Conservation (phyloP, 805 yeast genomes). For the Blastobotrys muscicola region DNA sequence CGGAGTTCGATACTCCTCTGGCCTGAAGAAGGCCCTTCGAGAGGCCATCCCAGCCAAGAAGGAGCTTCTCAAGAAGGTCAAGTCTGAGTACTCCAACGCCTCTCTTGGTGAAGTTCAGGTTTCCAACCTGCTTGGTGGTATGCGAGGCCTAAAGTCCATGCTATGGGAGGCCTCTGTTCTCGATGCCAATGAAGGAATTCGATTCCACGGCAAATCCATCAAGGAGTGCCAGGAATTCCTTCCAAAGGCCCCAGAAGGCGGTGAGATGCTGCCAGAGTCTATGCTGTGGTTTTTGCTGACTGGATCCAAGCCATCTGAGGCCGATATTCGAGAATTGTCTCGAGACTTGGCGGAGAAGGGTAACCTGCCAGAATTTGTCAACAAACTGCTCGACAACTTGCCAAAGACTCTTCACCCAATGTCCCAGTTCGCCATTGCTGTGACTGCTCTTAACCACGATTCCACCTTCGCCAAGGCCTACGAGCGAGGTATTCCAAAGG, state of each 20-base stretch:
- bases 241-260: slow-evolving; percentile 46
- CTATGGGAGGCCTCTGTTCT: slow-evolving; percentile 76
- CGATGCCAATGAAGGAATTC: slow-evolving; percentile 68
- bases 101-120: slow-evolving; percentile 39
- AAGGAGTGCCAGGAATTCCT: slow-evolving; percentile 57
- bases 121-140: slow-evolving; percentile 51
- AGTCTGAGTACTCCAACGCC: slow-evolving; percentile 28
- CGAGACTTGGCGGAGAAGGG: slow-evolving; percentile 74
- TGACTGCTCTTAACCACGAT: slow-evolving; percentile 72
- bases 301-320: slow-evolving; percentile 70
- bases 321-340: slow-evolving; percentile 61
- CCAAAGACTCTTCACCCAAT: slow-evolving; percentile 77
- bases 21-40: slow-evolving; percentile 28
- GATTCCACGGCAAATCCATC: slow-evolving; percentile 70
- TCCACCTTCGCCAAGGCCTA: slow-evolving; percentile 79
- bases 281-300: slow-evolving; percentile 74
- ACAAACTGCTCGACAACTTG: slow-evolving; percentile 58
- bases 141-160: slow-evolving; percentile 68
- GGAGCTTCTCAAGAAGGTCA: slow-evolving; percentile 34
- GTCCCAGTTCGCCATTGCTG: slow-evolving; percentile 83
- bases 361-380: slow-evolving; percentile 68
- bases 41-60: slow-evolving; percentile 37
- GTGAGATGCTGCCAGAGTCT: slow-evolving; percentile 63
- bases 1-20: slow-evolving; percentile 13
- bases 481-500: slow-evolving; percentile 73